Conservation (phyloP, 441 rosid species). For the Manihot esculenta region DNA sequence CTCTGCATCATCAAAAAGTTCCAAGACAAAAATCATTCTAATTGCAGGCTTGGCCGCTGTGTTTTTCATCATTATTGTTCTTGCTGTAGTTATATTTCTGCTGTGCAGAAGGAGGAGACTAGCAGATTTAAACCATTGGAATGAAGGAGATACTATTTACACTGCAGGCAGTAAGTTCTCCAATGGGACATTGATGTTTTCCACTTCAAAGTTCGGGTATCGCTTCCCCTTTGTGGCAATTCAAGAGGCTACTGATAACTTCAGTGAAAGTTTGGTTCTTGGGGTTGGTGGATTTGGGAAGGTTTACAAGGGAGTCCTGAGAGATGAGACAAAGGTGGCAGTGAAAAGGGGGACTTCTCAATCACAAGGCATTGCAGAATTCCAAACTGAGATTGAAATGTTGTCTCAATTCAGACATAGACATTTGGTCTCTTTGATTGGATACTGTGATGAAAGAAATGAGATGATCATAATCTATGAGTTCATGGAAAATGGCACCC, state of each 20-base stretch:
- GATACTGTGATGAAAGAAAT: slow-evolving; percentile 69
- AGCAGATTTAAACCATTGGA: slow-evolving; percentile 29
- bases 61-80: slow-evolving; percentile 31
- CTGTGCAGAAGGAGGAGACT: slow-evolving; percentile 40
- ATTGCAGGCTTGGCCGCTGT: slow-evolving; percentile 48
- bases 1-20: slow-evolving; percentile 28
- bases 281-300: slow-evolving; percentile 92
- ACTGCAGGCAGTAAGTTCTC: neutral
- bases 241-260: slow-evolving; percentile 71
- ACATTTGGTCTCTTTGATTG: slow-evolving; percentile 80
- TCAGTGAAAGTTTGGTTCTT: slow-evolving; percentile 54
- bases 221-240: slow-evolving; percentile 61
- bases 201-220: slow-evolving; percentile 60
- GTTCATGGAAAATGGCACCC: slow-evolving; percentile 81
- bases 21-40: slow-evolving; percentile 30
- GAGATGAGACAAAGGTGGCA: slow-evolving; percentile 66
- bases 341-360: slow-evolving; percentile 70
- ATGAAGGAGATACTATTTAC: slow-evolving; percentile 20
- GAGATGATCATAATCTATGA: slow-evolving; percentile 90
- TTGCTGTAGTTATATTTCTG: slow-evolving; percentile 33
- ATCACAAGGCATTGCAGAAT: slow-evolving; percentile 68
- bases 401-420: slow-evolving; percentile 81
- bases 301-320: slow-evolving; percentile 71
- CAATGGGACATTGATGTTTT: slow-evolving; percentile 38
- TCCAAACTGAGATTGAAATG: slow-evolving; percentile 82